These are phyloP conservation scores for Cucurbita maxima DNA, from an alignment of 306 rosid species.

Conservation along the genomic window DNA sequence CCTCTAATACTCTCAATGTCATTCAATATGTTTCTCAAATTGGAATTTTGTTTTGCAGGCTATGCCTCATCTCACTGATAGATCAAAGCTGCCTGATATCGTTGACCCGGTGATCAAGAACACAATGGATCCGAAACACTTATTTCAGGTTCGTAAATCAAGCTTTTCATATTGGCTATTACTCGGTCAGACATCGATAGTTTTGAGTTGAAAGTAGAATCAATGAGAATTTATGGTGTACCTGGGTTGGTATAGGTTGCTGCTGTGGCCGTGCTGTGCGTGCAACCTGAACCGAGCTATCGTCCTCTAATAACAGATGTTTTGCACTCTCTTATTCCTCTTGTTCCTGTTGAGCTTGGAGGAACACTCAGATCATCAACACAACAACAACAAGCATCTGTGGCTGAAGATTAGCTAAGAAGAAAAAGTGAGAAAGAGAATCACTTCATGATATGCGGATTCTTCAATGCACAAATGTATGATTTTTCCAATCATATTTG, in stretches of 20 bases:
- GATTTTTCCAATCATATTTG: conserved; percentile 6
- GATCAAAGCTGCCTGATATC: conserved; percentile 69
- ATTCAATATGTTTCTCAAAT: background rate
- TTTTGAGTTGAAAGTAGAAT: background rate
- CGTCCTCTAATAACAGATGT: conserved; percentile 81
- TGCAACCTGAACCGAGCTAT: conserved; percentile 90
- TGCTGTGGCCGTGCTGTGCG: conserved; percentile 91
- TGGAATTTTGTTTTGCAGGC: conserved; percentile 40
- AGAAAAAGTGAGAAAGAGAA: background rate
- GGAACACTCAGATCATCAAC: conserved; percentile 49
- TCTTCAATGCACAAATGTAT: background rate
- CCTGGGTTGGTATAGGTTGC: conserved; percentile 44
- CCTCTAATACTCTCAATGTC: background rate
- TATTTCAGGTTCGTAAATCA: conserved; percentile 54
- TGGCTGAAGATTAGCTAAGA: background rate
- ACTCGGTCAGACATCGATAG: background rate
- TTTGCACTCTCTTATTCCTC: conserved; percentile 80
- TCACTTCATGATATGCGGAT: background rate
- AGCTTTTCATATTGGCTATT: background rate
- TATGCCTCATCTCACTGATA: conserved; percentile 90
- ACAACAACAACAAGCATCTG: background rate
- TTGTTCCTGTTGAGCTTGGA: conserved; percentile 71
- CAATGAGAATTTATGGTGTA: background rate
- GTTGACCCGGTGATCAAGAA: conserved; percentile 67
- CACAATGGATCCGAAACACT: conserved; percentile 76